Conservation (phyloP, 306 rosid genomes). For the Malus domestica region DNA sequence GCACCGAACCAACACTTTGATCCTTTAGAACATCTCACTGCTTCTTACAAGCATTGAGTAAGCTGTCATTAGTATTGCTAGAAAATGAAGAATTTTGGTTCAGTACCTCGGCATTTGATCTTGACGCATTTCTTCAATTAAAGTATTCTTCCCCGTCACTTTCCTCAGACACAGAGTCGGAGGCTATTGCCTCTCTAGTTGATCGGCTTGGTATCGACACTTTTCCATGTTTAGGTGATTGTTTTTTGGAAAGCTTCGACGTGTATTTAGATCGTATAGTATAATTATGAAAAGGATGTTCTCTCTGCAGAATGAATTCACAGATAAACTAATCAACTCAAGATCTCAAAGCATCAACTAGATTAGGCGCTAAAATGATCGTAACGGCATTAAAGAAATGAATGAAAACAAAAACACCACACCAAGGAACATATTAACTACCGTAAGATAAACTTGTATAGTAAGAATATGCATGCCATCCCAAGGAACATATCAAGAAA, state of each 20-base stretch:
- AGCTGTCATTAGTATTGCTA: not conserved
- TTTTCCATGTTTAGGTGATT: slow-evolving; percentile 19
- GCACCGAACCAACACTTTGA: slow-evolving; percentile 24
- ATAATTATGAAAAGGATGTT: slow-evolving; percentile 81
- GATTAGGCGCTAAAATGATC: not conserved
- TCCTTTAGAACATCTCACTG: slow-evolving; percentile 23
- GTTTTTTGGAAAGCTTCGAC: slow-evolving; percentile 28
- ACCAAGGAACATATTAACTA: slow-evolving; percentile 27
- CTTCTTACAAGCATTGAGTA: not conserved
- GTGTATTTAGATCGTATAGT: slow-evolving; percentile 74
- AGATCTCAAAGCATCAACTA: not conserved
- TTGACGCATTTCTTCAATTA: slow-evolving; percentile 12
- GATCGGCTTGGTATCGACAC: slow-evolving; percentile 18
- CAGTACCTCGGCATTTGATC: slow-evolving; percentile 13
- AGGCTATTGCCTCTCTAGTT: slow-evolving; percentile 13
- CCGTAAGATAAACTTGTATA: not conserved
- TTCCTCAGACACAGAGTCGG: slow-evolving; percentile 46
- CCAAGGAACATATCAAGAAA: not conserved
- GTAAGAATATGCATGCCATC: not conserved
- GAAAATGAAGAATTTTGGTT: slow-evolving; percentile 17
- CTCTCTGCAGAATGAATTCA: too few species aligned
- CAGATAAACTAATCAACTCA: not conserved
- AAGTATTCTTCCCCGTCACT: slow-evolving; percentile 44
- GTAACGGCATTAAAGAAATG: not conserved
- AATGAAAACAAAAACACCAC: slow-evolving; percentile 1